Base-by-base conservation (phyloP, 2,329 filamentous ascomycete genomes). In the Cryphonectria parasitica region DNA sequence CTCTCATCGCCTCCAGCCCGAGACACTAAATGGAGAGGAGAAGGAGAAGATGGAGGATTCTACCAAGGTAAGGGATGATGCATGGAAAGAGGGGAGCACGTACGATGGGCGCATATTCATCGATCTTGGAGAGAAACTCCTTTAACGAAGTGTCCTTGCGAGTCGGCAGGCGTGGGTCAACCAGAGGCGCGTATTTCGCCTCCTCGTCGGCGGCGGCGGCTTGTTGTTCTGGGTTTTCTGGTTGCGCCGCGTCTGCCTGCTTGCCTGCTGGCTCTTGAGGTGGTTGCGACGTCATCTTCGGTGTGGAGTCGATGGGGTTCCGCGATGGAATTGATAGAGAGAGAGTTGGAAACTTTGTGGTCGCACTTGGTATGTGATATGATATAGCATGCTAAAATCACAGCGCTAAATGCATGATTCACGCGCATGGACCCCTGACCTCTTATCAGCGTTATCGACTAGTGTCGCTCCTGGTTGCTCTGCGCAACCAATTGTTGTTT, bases 31-130 rank as follows among this genome's bases (percentile, higher is more conserved):
- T 39, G 6, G 45, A 19, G n/a, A 34, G 43, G 25, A 49, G 28
- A 15, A 43, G 49, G 62, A 56, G 15, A 63, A 49, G 15, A 36
- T 2, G 31, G 6, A 25, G 11, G 6, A 11, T 58, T 58, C n/a
- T 25, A 58, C 54, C 36, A 39, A 58, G 28, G 28, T 31, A 15
- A 13, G 28, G 11, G 17, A 19, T 25, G 7, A 34, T 43, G 15
- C 6, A 31, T 13, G 36, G 1, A 22, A 13, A 25, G 0, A n/a
- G 28, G 64, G 66, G 66, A 36, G n/a, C 63, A 83, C 92, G 74
- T 87, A 98, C 95, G 77, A 99, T 97, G 15, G 96, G 96, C 72
- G 96, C 94, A 82, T 96, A 98, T 77, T 99, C 96, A 79, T 99
- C 96, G 91, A 99, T 98, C 86, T 97, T 98, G 74, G 88, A 88